Conservation (phyloP, 495 filamentous ascomycete species). For the Aspergillus mulundensis region DNA sequence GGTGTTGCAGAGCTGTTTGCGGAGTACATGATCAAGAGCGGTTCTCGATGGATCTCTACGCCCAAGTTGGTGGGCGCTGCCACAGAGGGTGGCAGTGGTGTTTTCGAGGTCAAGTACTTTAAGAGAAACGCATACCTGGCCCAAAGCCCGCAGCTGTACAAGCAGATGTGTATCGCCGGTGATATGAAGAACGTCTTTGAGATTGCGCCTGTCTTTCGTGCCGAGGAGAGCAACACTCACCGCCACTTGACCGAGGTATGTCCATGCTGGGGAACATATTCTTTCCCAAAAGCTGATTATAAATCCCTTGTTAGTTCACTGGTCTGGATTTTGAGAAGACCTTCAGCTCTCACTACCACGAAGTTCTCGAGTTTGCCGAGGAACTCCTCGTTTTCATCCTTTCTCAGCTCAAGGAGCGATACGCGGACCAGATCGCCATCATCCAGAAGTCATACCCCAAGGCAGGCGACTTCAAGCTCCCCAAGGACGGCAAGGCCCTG, state of each 20-base stretch:
- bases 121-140: slow-evolving; percentile 79
- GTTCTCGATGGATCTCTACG: slow-evolving; percentile 85
- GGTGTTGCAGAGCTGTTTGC: slow-evolving; percentile 78
- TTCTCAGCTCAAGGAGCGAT: slow-evolving; percentile 64
- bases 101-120: slow-evolving; percentile 92
- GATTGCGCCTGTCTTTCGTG: slow-evolving; percentile 88
- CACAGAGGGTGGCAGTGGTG: slow-evolving; percentile 89
- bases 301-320: slow-evolving; percentile 56
- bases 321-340: slow-evolving; percentile 98
- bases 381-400: slow-evolving; percentile 86
- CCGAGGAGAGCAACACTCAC: slow-evolving; percentile 95
- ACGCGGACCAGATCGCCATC: slow-evolving; percentile 62
- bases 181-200: slow-evolving; percentile 87
- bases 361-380: slow-evolving; percentile 78
- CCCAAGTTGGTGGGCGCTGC: slow-evolving; percentile 87
- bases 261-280: background rate
- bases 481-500: slow-evolving; percentile 67
- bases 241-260: slow-evolving; percentile 85
- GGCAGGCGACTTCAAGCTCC: slow-evolving; percentile 54
- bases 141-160: slow-evolving; percentile 93
- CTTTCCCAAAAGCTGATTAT: slow-evolving; percentile 22
- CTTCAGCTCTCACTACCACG: slow-evolving; percentile 82
- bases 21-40: slow-evolving; percentile 67
- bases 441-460: slow-evolving; percentile 58
- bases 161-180: slow-evolving; percentile 93